Evolutionary conservation across 805 yeast genomes (phyloP).

Genomic region (Kodamaea hsintzibuensis): DNA sequence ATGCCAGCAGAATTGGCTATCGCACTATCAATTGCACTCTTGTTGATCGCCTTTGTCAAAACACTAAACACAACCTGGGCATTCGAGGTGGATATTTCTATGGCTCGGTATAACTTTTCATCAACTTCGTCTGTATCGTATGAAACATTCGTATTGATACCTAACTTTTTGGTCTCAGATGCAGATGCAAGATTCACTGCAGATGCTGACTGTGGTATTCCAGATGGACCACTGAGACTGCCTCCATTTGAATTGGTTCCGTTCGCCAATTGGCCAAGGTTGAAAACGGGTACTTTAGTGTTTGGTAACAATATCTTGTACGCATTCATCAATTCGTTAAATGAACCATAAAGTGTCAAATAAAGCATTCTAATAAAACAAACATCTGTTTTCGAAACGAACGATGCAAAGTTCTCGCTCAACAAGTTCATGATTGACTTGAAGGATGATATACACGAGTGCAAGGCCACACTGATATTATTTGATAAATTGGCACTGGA

Average conservation of each 20-base stretch:
- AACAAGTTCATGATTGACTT: constrained; percentile 50
- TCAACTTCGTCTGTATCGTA: constrained; percentile 55
- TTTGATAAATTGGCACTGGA: constrained; percentile 27
- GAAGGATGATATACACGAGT: constrained; percentile 45
- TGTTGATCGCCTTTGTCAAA: constrained; percentile 64
- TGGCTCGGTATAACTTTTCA: constrained; percentile 62
- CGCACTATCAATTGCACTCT: constrained; percentile 56
- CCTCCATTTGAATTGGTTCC: constrained; percentile 9
- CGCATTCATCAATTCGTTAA: constrained; percentile 68
- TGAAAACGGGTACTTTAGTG: constrained; percentile 10
- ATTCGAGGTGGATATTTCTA: constrained; percentile 60
- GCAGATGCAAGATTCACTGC: constrained; percentile 19
- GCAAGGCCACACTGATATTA: constrained; percentile 31
- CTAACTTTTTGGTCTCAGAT: constrained; percentile 20
- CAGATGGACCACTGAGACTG: constrained; percentile 7
- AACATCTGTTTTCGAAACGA: constrained; percentile 60
- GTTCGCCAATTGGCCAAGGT: not conserved
- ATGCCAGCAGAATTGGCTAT: constrained; percentile 3
- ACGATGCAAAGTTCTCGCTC: constrained; percentile 46
- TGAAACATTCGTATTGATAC: constrained; percentile 21
- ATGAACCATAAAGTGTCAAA: constrained; percentile 59
- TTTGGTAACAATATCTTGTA: constrained; percentile 45
- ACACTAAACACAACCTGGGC: constrained; percentile 81
- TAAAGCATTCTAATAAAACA: constrained; percentile 65
- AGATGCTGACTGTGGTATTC: not conserved